These are phyloP conservation scores for Eruca vesicaria DNA, from an alignment of 441 rosid genomes.

Conservation along the genomic window DNA sequence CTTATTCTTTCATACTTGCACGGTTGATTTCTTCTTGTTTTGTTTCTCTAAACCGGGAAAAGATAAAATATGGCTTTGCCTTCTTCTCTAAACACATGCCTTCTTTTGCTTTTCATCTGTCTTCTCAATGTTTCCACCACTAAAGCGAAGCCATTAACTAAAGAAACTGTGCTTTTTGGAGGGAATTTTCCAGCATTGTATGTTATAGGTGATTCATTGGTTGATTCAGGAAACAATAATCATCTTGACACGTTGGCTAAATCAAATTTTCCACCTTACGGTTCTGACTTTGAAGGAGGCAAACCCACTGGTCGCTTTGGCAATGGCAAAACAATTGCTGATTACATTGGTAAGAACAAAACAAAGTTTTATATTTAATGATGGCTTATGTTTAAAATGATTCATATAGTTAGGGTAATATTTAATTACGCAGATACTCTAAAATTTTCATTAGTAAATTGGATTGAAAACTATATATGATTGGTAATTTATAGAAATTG, in stretches of 20 bases:
- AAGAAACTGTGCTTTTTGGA: conserved; percentile 19
- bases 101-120: background rate
- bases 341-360: conserved; percentile 39
- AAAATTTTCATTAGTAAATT: background rate
- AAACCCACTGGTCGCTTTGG: conserved; percentile 47
- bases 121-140: conserved; percentile 9
- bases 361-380: background rate
- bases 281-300: conserved; percentile 47
- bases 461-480: background rate
- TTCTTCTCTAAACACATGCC: background rate
- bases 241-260: conserved; percentile 27
- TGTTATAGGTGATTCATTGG: conserved; percentile 51
- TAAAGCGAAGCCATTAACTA: background rate
- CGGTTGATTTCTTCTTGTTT: background rate
- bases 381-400: background rate
- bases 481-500: background rate
- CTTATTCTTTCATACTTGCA: background rate
- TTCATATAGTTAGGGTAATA: background rate
- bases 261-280: conserved; percentile 47
- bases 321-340: conserved; percentile 45
- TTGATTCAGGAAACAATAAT: conserved; percentile 55
- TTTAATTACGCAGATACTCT: background rate
- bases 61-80: background rate
- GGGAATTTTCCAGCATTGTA: conserved; percentile 43
- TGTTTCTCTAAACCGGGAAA: background rate